Base-by-base conservation (phyloP, 257 asterid genomes). In the Petunia secreta region DNA sequence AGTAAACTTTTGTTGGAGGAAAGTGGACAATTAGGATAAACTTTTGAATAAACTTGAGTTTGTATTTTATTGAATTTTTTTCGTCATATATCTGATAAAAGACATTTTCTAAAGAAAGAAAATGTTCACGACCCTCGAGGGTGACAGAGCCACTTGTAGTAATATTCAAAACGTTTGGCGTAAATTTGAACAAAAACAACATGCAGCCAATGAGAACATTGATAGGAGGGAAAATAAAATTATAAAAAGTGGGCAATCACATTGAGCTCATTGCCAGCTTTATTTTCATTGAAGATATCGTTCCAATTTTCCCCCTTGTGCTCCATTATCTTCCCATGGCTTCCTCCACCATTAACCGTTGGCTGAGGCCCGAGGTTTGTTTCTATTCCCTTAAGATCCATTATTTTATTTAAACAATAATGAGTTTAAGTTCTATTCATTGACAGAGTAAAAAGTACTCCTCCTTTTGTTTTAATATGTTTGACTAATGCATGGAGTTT, bases 321-420 rank as follows among this genome's bases (percentile, higher is more conserved):
- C 43, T 69, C 58, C 76, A 2, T n/a, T n/a, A n/a, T 5, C 39
- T 68, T 16, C 58, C 43, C 41, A 69, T 71, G 77, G 60, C 60
- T 71, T 71, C 77, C 6, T 46, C 77, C 60, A 5, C 77, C 13
- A 15, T 71, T 11, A 71, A 71, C 60, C 77, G 77, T 9, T 71
- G 77, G 77, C 44, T 48, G 60, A 48, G 77, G 77, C 77, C 77
- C 43, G 77, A 71, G 77, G 77, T 71, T 10, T 16, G 59, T 71
- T 1, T 52, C 57, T 8, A 0, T 52, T 52, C 15, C 57, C 55
- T 4, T 50, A 50, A 10, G 10, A 25, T 25, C 25, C 25, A 25
- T 25, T 25, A 25, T 25, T 25, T 25, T 25, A 25, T 25, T 25
- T 25, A 25, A 25, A 25, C 25, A 25, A 25, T 25, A 25, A 25